Conservation (phyloP, 1,139 yeast species). For the Debaryomyces subglobosus region DNA sequence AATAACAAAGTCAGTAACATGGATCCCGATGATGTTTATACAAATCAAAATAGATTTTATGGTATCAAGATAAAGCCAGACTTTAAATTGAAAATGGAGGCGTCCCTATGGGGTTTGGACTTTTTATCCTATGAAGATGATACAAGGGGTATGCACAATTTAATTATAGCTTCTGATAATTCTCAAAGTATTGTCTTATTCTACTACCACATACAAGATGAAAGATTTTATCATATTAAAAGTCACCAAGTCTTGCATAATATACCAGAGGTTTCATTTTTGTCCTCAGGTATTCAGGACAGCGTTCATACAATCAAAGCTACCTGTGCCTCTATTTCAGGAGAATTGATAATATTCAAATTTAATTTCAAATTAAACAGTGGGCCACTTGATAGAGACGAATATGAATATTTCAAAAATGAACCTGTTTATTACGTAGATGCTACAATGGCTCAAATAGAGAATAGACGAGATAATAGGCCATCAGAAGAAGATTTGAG, state of each 20-base stretch:
- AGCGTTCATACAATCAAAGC: conserved; percentile 26
- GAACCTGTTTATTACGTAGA: conserved; percentile 30
- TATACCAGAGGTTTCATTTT: conserved; percentile 58
- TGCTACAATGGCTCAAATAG: conserved; percentile 30
- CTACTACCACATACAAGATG: conserved; percentile 31
- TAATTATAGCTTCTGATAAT: conserved; percentile 62
- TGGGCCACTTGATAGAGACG: conserved; percentile 34
- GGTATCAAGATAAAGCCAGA: conserved; percentile 35
- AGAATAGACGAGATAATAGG: conserved; percentile 18
- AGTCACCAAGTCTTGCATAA: conserved; percentile 56
- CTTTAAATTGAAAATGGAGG: conserved; percentile 37
- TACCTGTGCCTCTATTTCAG: conserved; percentile 51
- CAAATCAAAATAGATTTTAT: conserved; percentile 14
- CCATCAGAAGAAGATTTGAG: conserved; percentile 5
- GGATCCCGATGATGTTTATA: neutral
- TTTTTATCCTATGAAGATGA: conserved; percentile 24
- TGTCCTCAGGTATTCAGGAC: conserved; percentile 22
- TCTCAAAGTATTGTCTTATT: conserved; percentile 50
- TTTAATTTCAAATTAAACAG: conserved; percentile 28
- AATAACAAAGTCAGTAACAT: conserved; percentile 6
- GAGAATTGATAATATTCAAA: conserved; percentile 47
- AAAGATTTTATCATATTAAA: conserved; percentile 34
- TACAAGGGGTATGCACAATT: conserved; percentile 30
- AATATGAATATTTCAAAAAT: conserved; percentile 18
- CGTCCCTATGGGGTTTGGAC: conserved; percentile 73